Evolutionary conservation across 2,329 filamentous ascomycete genomes (phyloP).

Genomic region (Botrytis galanthina): DNA sequence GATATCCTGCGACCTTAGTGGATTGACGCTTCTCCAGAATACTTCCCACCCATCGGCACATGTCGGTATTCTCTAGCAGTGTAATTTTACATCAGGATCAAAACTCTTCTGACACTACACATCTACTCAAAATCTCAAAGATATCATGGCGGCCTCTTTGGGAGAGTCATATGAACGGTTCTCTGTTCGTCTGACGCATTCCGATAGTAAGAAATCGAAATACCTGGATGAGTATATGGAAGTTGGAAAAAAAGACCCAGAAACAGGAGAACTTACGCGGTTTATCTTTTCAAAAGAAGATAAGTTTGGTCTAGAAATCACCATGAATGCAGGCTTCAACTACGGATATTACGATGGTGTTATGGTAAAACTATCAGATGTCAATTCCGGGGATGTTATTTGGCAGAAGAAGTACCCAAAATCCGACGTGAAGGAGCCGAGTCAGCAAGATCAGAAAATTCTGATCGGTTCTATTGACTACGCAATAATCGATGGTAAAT

Average conservation of each 20-base stretch:
- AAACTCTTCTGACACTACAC: background rate
- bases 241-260: background rate
- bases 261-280: background rate
- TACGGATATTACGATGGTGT: slow-evolving; percentile 11
- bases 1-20: background rate
- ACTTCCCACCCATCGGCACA: background rate
- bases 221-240: slow-evolving; percentile 15
- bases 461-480: background rate
- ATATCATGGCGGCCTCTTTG: background rate
- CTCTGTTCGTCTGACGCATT: background rate
- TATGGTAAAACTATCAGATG: background rate
- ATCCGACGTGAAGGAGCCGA: background rate
- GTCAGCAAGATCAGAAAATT: background rate
- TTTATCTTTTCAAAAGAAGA: background rate
- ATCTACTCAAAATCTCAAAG: background rate
- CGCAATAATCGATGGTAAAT: background rate
- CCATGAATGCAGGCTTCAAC: background rate
- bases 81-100: background rate
- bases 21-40: background rate
- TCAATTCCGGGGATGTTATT: background rate
- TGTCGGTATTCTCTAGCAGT: background rate
- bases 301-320: background rate
- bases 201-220: background rate
- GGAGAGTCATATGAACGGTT: slow-evolving; percentile 7
- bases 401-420: slow-evolving; percentile 11